Evolutionary conservation across 352 stramenopile genomes (phyloP).

Genomic region (Aphanomyces stellatus): DNA sequence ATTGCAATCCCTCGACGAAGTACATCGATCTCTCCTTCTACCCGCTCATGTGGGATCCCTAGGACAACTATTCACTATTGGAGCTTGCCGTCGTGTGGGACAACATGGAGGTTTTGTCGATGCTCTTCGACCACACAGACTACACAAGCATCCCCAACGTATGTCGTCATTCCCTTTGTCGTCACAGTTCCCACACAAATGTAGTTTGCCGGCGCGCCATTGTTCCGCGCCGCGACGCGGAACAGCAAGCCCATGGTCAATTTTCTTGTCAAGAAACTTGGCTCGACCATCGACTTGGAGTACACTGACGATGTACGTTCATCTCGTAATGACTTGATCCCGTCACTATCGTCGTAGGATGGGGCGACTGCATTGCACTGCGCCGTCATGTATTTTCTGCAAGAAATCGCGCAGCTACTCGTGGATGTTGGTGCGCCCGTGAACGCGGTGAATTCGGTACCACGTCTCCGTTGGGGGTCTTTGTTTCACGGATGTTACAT

Average conservation of each 20-base stretch:
- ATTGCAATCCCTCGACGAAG: not conserved
- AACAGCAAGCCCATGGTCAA: not conserved
- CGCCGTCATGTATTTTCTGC: not conserved
- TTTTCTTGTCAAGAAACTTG: not conserved
- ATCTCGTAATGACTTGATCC: not conserved
- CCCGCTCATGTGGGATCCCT: not conserved
- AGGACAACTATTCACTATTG: not conserved
- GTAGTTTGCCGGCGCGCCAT: not conserved
- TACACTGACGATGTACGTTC: too few species aligned
- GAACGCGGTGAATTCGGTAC: too few species aligned
- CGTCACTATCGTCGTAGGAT: not conserved
- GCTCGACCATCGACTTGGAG: not conserved
- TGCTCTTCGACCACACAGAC: not conserved
- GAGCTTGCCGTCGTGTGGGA: not conserved
- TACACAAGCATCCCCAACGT: slow-evolving; percentile 3
- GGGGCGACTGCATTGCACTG: not conserved
- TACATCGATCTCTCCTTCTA: too few species aligned
- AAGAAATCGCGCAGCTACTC: too few species aligned
- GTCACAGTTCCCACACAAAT: not conserved
- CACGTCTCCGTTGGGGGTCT: too few species aligned
- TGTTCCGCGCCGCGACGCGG: not conserved
- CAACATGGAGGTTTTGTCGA: not conserved
- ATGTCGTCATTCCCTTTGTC: not conserved
- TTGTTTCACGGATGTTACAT: too few species aligned
- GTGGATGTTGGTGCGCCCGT: too few species aligned